Conservation (phyloP, 768 basidiomycete species). For the Pholiota molesta region DNA sequence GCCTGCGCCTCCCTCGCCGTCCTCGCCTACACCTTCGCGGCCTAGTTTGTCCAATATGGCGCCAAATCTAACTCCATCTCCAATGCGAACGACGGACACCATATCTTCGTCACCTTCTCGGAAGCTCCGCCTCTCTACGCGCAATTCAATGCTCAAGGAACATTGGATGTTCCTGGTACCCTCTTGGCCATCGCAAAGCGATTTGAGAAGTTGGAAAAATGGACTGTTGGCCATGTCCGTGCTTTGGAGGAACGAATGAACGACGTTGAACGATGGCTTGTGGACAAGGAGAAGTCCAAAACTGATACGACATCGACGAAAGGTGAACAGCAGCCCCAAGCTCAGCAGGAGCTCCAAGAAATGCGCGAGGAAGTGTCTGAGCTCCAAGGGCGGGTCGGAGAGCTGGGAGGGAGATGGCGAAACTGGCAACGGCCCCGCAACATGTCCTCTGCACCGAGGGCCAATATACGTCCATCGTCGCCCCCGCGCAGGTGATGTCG, state of each 20-base stretch:
- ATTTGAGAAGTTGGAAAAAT: constrained; percentile 89
- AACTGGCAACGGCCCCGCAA: constrained; percentile 57
- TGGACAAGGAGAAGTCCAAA: constrained; percentile 79
- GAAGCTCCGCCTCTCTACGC: constrained; percentile 76
- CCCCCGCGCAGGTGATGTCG: constrained; percentile 50
- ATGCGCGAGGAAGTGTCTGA: constrained; percentile 73
- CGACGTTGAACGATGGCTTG: constrained; percentile 89
- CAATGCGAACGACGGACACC: constrained; percentile 55
- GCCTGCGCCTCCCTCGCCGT: constrained; percentile 55
- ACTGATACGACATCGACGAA: constrained; percentile 31
- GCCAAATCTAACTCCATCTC: constrained; percentile 66
- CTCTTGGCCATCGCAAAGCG: constrained; percentile 75
- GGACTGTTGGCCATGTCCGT: constrained; percentile 87
- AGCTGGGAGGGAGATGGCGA: constrained; percentile 81
- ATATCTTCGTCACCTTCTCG: constrained; percentile 49
- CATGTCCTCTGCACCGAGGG: constrained; percentile 53
- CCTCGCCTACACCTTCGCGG: constrained; percentile 68
- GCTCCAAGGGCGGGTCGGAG: constrained; percentile 72
- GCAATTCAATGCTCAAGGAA: constrained; percentile 71
- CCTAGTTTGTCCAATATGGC: constrained; percentile 49
- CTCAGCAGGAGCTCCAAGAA: constrained; percentile 45
- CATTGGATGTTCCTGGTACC: constrained; percentile 75
- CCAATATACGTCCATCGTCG: constrained; percentile 48
- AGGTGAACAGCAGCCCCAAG: constrained; percentile 14
- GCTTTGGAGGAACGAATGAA: constrained; percentile 91